Evolutionary conservation across 139 green algal genomes (phyloP), one percentile per base, ranked within the genome.

Genomic region (Ettlia oleoabundans): DNA sequence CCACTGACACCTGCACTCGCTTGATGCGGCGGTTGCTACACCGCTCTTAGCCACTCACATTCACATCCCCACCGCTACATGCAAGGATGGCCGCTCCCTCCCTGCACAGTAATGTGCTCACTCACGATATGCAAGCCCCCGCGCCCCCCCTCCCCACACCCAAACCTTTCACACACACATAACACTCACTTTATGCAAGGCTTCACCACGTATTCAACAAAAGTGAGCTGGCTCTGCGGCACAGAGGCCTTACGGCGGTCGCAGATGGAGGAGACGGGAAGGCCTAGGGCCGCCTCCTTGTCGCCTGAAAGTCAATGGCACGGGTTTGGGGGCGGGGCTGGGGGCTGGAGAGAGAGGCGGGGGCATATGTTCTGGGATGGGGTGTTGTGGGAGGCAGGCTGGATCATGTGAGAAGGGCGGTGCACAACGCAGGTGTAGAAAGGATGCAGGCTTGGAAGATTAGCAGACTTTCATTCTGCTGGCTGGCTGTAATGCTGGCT

Each of bases 181-280:
- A 4, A 5, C 18, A 19, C 51, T 41, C 63, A 67, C 66, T 67
- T 66, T 76, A 88, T 86, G 32, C 53, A 84, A 35, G 90, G 90
- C 26, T 74, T 69, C 19, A 92, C 73, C 8, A 92, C 85, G 28
- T 81, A 84, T 47, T 90, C 82, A 15, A 93, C 85, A 65, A 94
- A 94, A 0, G 61, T 58, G 13, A 93, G 73, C 88, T 98, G 94
- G 53, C 88, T 92, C 26, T 84, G 85, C 7, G 91, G 82, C 80
- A 96, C 91, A 69, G 93, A 89, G 24, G 91, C 87, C 1, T 81
- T 88, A 2, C 81, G 76, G 18, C 87, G 81, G 75, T 95, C 88
- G 86, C 94, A 97, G 70, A 94, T 83, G 4, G 86, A 70, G 2
- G 91, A 94, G 9, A 95, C 86, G 21, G 88, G 40, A 69, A 98